Conservation (phyloP, 164 flowering plant genomes). For the Litsea cubeba region DNA sequence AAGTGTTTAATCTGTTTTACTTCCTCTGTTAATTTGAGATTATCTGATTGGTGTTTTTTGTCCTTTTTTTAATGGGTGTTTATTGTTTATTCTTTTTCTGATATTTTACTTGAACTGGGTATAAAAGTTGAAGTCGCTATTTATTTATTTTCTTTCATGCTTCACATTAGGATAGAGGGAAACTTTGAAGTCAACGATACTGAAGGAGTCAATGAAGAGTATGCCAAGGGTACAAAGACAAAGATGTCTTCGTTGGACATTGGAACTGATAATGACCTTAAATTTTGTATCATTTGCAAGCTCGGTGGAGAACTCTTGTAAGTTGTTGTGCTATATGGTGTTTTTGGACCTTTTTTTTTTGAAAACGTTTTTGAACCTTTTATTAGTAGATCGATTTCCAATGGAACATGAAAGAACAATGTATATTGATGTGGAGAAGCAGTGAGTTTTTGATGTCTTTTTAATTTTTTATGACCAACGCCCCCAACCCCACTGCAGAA, state of each 20-base stretch:
- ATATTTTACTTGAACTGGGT: background rate
- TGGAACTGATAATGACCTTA: constrained; percentile 13
- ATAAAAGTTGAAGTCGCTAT: background rate
- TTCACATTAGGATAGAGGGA: constrained; percentile 45
- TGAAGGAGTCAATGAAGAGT: constrained; percentile 15
- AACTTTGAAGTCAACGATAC: constrained; percentile 14
- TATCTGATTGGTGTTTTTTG: background rate
- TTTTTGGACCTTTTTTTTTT: background rate
- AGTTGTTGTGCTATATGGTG: background rate
- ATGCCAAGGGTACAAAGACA: constrained; percentile 1
- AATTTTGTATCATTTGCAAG: constrained; percentile 42
- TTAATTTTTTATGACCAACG: no score
- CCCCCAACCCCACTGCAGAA: no score
- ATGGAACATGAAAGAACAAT: no score
- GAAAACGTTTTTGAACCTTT: background rate
- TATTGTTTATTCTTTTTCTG: background rate
- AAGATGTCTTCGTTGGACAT: constrained; percentile 5
- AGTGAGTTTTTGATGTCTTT: no score
- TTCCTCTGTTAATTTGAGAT: background rate
- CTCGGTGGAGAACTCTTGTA: constrained; percentile 37
- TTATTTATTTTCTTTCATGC: constrained; percentile 2
- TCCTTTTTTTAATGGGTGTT: background rate
- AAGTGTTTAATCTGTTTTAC: background rate
- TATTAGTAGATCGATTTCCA: background rate
- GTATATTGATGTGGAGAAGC: no score